Conservation (phyloP, 148 eudicot species). For the Vaccinium vitisidaea region DNA sequence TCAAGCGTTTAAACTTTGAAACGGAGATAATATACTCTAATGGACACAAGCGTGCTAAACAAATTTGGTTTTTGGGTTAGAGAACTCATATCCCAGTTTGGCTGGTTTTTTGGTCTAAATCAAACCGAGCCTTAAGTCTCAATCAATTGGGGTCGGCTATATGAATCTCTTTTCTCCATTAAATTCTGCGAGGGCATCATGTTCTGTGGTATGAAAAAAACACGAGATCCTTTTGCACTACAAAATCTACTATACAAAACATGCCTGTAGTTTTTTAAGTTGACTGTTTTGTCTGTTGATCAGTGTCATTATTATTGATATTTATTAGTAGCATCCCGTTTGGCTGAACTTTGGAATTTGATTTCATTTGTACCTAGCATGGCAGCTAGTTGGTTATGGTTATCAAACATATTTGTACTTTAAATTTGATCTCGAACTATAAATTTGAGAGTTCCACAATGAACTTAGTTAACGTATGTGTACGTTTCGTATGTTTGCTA, state of each 20-base stretch:
- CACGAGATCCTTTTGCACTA: background rate
- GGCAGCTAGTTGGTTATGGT: background rate
- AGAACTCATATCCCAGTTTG: background rate
- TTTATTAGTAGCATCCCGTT: background rate
- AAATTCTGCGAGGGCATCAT: background rate
- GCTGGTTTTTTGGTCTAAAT: background rate
- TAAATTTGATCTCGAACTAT: background rate
- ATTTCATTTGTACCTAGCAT: background rate
- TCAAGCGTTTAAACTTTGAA: background rate
- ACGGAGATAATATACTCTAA: background rate
- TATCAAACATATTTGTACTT: background rate
- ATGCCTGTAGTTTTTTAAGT: background rate
- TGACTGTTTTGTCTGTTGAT: constrained; percentile 1
- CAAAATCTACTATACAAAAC: background rate
- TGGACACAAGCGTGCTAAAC: background rate
- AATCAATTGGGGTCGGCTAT: background rate
- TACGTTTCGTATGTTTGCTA: background rate
- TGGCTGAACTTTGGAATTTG: background rate
- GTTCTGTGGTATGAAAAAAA: background rate
- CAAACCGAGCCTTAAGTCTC: background rate
- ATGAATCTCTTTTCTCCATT: background rate
- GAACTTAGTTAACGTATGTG: background rate
- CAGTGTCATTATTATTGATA: background rate
- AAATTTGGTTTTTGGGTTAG: background rate
- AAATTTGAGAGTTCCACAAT: background rate